phyloP scores from a whole-genome alignment of 2,329 filamentous ascomycete species.

The Colletotrichum caudatum region DNA sequence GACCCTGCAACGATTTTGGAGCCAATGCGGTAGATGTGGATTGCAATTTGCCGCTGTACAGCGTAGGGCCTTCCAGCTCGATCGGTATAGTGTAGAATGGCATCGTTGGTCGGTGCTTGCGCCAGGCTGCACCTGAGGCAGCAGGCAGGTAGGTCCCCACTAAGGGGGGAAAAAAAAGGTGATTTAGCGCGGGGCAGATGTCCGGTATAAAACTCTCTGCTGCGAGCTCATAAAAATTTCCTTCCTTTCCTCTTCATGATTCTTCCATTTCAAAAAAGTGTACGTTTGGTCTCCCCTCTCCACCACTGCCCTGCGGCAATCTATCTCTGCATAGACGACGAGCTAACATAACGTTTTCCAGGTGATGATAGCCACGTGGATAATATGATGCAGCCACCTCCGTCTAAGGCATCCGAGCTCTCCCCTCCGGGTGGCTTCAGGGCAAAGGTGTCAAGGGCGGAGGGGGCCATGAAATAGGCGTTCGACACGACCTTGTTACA shows the following conservation, averaged over 20 bases:
- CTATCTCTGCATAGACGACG: conserved; percentile 6
- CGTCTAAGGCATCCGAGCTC: conserved; percentile 79
- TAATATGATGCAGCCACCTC: conserved; percentile 83
- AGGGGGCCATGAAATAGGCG: conserved; percentile 92
- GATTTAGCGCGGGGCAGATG: conserved; percentile 42
- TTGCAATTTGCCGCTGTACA: not conserved
- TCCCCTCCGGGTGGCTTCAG: conserved; percentile 90
- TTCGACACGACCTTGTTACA: conserved; percentile 99
- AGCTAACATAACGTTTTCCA: conserved; percentile 55
- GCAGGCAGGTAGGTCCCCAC: conserved; percentile 44
- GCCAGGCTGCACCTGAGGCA: conserved; percentile 34
- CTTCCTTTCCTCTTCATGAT: conserved; percentile 76
- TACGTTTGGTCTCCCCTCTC: conserved; percentile 64
- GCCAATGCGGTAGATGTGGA: conserved; percentile 9
- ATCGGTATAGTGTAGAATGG: not conserved
- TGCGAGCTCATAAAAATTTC: conserved; percentile 51
- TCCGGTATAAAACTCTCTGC: conserved; percentile 53
- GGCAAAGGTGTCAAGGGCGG: conserved; percentile 77
- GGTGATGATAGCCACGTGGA: conserved; percentile 99
- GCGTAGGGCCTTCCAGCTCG: conserved; percentile 11
- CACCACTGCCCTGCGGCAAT: conserved; percentile 18
- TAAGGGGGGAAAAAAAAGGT: too few relatives aligned
- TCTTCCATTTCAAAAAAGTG: conserved; percentile 99
- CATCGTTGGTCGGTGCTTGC: not conserved
- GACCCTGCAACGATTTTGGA: conserved; percentile 11